Conservation (phyloP, 1,139 yeast species). For the Hemisphaericaspora xylanilytica region DNA sequence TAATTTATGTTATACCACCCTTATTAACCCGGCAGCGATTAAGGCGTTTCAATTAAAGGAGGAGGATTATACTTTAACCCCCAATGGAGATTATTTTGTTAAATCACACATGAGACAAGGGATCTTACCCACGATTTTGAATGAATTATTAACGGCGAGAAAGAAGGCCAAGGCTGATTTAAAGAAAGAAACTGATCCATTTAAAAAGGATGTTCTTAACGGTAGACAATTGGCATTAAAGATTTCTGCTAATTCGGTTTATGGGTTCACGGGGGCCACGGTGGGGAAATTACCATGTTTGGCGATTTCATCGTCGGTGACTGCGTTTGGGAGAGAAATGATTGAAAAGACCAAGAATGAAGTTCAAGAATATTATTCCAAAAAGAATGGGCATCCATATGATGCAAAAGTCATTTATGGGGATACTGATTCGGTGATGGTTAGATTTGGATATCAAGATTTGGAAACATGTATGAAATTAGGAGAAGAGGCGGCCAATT, state of each 20-base stretch:
- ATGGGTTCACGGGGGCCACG: slow-evolving; percentile 99
- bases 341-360: slow-evolving; percentile 86
- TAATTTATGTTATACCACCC: slow-evolving; percentile 90
- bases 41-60: slow-evolving; percentile 61
- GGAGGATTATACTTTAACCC: slow-evolving; percentile 82
- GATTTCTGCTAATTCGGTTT: slow-evolving; percentile 96
- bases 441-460: slow-evolving; percentile 87
- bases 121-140: slow-evolving; percentile 84
- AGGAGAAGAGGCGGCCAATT: slow-evolving; percentile 93
- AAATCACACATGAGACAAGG: slow-evolving; percentile 72
- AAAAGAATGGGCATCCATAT: slow-evolving; percentile 73
- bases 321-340: slow-evolving; percentile 96
- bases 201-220: slow-evolving; percentile 86
- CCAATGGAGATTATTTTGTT: slow-evolving; percentile 93
- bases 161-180: slow-evolving; percentile 88
- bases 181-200: slow-evolving; percentile 92
- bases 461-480: slow-evolving; percentile 80
- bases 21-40: slow-evolving; percentile 68
- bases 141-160: slow-evolving; percentile 87
- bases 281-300: slow-evolving; percentile 95
- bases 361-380: slow-evolving; percentile 76
- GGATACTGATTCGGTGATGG: slow-evolving; percentile 99
- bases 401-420: slow-evolving; percentile 95
- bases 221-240: slow-evolving; percentile 97
- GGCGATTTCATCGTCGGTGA: slow-evolving; percentile 92